A percentile compares a stretch with the other conserved stretches of the same genome.
These are phyloP conservation scores for Naganishia vaughanmartiniae DNA, from an alignment of 768 basidiomycete genomes.

Conservation along the genomic window DNA sequence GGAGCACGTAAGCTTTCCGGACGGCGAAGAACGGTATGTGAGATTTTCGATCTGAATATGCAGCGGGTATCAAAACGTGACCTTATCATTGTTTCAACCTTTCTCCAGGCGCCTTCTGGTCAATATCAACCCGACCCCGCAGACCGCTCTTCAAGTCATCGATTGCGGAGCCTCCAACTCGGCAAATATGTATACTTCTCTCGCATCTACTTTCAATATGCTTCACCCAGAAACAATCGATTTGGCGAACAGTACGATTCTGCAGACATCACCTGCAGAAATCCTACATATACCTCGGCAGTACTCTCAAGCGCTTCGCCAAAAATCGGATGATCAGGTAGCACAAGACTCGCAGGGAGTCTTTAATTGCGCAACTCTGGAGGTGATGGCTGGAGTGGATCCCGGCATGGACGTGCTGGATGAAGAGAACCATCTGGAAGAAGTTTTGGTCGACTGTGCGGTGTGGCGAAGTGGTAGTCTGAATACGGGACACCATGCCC, in stretches of 20 bases:
- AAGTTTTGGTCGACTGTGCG: conserved; percentile 8
- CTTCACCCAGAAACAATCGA: conserved; percentile 18
- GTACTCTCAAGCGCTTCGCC: neutral
- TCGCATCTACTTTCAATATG: conserved; percentile 6
- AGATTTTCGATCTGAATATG: neutral
- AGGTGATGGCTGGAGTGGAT: neutral
- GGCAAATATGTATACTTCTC: neutral
- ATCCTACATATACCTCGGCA: conserved; percentile 15
- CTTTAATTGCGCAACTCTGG: neutral
- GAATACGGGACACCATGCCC: neutral
- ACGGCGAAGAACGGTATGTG: conserved; percentile 10
- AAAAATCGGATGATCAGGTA: neutral
- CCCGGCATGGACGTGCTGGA: neutral
- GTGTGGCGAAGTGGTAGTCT: neutral
- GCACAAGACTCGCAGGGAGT: no score
- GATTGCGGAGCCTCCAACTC: conserved; percentile 1
- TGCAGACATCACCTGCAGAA: conserved; percentile 13
- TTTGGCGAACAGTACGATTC: conserved; percentile 12
- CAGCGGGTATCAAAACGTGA: neutral
- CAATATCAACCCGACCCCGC: conserved; percentile 5
- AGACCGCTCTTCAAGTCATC: conserved; percentile 15
- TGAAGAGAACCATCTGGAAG: neutral
- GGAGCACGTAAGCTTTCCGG: neutral
- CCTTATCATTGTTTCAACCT: neutral
- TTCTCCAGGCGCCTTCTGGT: neutral